Percentiles rank a stretch among this genome's conserved stretches.
Evolutionary conservation across 139 green algal genomes (phyloP).

Genomic region (Pseudopediastrum boryanum): DNA sequence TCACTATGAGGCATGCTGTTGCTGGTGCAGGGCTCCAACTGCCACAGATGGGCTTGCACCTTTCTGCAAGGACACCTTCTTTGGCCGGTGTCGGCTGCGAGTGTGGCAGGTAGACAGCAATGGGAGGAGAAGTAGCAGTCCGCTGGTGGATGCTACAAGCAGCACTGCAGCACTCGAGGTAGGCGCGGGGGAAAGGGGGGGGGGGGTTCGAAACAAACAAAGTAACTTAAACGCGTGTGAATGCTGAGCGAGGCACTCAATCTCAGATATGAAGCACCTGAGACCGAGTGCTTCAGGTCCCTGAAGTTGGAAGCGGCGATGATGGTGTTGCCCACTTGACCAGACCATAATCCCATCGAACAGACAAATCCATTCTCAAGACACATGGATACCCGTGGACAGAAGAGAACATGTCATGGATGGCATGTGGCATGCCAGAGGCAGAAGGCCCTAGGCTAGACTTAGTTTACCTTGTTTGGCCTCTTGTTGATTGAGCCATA

Average conservation of each 20-base stretch:
- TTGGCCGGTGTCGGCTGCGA: slow-evolving; percentile 61
- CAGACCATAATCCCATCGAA: no score
- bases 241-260: not conserved
- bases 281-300: not conserved
- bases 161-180: slow-evolving; percentile 80
- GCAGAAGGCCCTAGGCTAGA: no score
- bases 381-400: no score
- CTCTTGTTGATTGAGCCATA: no score
- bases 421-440: no score
- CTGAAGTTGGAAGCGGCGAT: no score
- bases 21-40: slow-evolving; percentile 63
- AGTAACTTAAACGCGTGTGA: not conserved
- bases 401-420: no score
- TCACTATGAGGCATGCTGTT: not conserved
- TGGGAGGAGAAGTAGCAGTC: slow-evolving; percentile 1
- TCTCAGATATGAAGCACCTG: not conserved
- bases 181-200: not conserved
- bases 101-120: slow-evolving; percentile 67
- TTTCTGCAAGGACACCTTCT: slow-evolving; percentile 94
- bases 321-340: no score
- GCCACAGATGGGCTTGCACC: slow-evolving; percentile 75
- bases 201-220: no score
- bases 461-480: no score
- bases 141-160: slow-evolving; percentile 76
- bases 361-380: no score